These are phyloP conservation scores for Arabidopsis thaliana DNA, from an alignment of 345 rosid genomes.

Conservation along the genomic window DNA sequence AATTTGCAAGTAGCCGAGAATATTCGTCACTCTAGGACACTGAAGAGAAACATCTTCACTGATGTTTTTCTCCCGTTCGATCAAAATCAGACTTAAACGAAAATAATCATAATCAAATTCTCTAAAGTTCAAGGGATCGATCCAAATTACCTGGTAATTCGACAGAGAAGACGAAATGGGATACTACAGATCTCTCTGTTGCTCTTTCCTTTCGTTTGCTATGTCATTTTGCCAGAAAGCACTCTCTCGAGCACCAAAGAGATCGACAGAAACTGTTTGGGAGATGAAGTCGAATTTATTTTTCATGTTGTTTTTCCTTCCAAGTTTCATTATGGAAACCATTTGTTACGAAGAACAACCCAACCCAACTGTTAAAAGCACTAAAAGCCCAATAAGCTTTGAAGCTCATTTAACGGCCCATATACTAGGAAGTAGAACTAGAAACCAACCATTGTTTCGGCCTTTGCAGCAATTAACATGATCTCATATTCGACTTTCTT, in stretches of 20 bases:
- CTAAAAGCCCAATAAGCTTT: neutral
- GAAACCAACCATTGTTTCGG: neutral
- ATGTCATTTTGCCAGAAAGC: conserved; percentile 20
- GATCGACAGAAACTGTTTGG: conserved; percentile 35
- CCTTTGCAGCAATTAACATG: neutral
- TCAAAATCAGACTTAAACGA: neutral
- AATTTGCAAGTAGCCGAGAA: conserved; percentile 1
- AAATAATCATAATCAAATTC: neutral
- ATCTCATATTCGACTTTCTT: neutral
- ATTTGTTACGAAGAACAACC: neutral
- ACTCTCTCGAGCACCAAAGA: conserved; percentile 27
- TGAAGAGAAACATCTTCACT: conserved; percentile 30
- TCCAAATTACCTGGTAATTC: conserved; percentile 42
- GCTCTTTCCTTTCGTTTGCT: conserved; percentile 18
- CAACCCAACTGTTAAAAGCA: neutral
- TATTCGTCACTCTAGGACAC: conserved; percentile 44
- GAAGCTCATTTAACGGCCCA: neutral
- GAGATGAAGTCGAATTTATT: neutral
- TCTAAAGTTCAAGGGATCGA: conserved; percentile 25
- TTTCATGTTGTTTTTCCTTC: conserved; percentile 18
- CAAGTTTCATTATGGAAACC: neutral
- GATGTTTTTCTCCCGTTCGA: neutral
- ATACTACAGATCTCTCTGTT: conserved; percentile 39
- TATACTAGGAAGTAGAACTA: neutral
- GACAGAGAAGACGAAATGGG: conserved; percentile 3